Conservation (phyloP, 352 stramenopile species). For the Phytophthora citrophthora region DNA sequence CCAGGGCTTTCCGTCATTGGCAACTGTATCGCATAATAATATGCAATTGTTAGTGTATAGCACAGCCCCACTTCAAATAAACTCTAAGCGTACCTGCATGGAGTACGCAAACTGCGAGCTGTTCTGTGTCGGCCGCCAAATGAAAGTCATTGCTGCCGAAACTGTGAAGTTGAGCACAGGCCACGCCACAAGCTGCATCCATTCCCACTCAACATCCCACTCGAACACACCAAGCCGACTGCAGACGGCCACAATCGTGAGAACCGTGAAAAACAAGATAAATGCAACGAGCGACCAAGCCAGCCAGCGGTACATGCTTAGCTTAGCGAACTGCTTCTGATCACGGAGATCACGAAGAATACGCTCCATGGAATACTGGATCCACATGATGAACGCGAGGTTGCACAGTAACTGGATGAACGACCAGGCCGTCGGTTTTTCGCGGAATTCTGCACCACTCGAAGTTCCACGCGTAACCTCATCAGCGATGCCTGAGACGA, state of each 20-base stretch:
- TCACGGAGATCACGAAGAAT: constrained; percentile 84
- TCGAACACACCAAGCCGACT: constrained; percentile 87
- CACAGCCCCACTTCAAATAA: background rate
- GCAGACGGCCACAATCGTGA: constrained; percentile 86
- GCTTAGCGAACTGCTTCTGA: constrained; percentile 91
- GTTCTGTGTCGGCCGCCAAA: constrained; percentile 89
- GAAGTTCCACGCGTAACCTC: constrained; percentile 82
- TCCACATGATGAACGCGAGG: constrained; percentile 92
- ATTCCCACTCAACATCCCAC: constrained; percentile 92
- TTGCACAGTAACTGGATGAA: constrained; percentile 90
- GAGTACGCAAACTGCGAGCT: constrained; percentile 89
- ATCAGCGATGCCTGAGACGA: constrained; percentile 74
- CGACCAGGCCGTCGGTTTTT: constrained; percentile 84
- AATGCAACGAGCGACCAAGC: constrained; percentile 83
- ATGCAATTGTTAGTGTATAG: constrained; percentile 16
- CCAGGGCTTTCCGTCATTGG: constrained; percentile 73
- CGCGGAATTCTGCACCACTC: constrained; percentile 78
- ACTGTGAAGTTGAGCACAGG: constrained; percentile 92
- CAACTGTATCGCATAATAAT: constrained; percentile 45
- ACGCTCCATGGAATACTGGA: constrained; percentile 86
- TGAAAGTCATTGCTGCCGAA: constrained; percentile 88
- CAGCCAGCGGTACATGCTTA: constrained; percentile 88
- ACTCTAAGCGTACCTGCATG: constrained; percentile 61
- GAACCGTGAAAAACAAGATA: constrained; percentile 88
- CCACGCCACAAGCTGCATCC: constrained; percentile 92